A percentile compares a stretch with the other conserved stretches of the same genome.
Evolutionary conservation across 257 asterid genomes (phyloP).

Genomic region (Solanum sitiens): DNA sequence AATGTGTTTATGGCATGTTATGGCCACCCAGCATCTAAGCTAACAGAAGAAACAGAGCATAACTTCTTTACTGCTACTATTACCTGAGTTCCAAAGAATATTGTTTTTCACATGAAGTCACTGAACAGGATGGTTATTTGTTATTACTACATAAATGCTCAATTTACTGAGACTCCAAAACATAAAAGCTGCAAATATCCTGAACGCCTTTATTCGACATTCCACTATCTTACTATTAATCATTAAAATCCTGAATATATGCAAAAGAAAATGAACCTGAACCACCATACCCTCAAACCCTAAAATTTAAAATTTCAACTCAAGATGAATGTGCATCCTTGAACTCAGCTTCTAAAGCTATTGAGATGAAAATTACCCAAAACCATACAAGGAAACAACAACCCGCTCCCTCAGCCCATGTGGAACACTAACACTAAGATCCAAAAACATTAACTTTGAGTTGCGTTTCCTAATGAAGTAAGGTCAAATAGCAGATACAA

Average conservation of each 20-base stretch:
- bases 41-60: background rate
- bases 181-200: background rate
- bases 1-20: background rate
- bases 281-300: background rate
- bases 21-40: background rate
- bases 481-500: background rate
- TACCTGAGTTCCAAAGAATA: background rate
- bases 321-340: background rate
- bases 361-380: background rate
- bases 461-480: background rate
- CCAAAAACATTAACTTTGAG: background rate
- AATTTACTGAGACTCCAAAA: background rate
- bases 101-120: background rate
- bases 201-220: background rate
- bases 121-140: background rate
- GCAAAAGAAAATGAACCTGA: background rate
- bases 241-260: background rate
- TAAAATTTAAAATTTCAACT: background rate
- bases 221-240: background rate
- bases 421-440: background rate
- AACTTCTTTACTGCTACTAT: background rate
- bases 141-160: background rate
- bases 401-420: background rate
- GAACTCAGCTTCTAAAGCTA: background rate
- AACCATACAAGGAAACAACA: background rate